Base-by-base conservation (phyloP, 1,284 basidiomycete genomes). In the Hemileia vastatrix region DNA sequence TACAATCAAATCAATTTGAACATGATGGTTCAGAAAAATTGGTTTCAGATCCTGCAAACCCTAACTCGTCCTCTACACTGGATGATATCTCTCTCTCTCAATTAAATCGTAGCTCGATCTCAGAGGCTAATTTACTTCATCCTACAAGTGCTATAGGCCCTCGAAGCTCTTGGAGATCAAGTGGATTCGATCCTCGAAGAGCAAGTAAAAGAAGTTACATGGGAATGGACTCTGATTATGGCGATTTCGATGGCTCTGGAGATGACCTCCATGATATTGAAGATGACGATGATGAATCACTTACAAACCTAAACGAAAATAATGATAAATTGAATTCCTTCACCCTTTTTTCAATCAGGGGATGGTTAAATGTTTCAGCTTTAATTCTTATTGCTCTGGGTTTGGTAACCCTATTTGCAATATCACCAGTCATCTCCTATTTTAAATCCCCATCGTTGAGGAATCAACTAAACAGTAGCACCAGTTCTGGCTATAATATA, bases 401-500 rank as follows among this genome's bases (percentile, higher is more conserved):
- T 18, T 55, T 63, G 32, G 32, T 63, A 8, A 56, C 60, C 18
- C 23, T 63, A 4, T 63, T 63, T 55, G 53, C 43, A 9, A 21
- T 40, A 13, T 36, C 56, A 24, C 60, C 60, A 2, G 19, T 63
- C 43, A 1, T 51, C 13, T 31, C 54, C 21, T 62, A 40, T 49
- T 55, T 40, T 49, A 21, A 47, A 18, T 11, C 52, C 15, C 53
- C 47, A 18, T 19, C 8, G 6, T 54, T 52, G n/a, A 27, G 21
- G 4, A 55, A 44, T 18, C 53, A 63, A 44, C 53, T 63, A 49
- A 33, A 19, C 23, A 32, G 50, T 23, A 63, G 51, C 33, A n/a
- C n/a, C n/a, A 56, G 60, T 55, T 52, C 53, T 21, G 60, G 60
- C 9, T 62, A 78, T 65, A 88, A 88, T 70, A 70, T 89, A 18